Evolutionary conservation across 2,329 filamentous ascomycete species (phyloP), one percentile per base, ranked within the genome.

Genomic region (Stagonosporopsis rhizophila): DNA sequence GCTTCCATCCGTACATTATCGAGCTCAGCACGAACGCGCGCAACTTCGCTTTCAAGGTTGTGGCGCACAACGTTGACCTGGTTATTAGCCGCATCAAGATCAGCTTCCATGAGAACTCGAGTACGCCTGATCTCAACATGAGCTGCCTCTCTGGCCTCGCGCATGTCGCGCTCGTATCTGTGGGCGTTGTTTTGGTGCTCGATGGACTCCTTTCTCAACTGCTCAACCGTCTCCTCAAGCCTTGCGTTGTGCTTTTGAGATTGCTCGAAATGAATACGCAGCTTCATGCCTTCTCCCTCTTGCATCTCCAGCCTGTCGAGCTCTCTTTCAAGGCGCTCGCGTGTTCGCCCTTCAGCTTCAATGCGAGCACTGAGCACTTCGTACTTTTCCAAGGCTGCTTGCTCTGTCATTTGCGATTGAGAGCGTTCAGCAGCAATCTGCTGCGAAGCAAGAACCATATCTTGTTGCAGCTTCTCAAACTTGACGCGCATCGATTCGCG

Each of bases 381-480:
- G 53, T 84, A 82, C 59, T 79, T 81, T 60, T 79, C 78, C 55
- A 79, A 75, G 42, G 84, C 79, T n/a, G 84, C 80, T 55, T 87
- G 81, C 65, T 87, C 85, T 54, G 78, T 89, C 77, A 90, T 89
- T 67, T 87, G 86, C 78, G 90, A 93, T 32, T 85, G 83, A 27
- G 89, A 87, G 71, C 93, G 94, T 71, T 98, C 93, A 67, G 90
- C 87, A 20, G 89, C 87, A 59, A 97, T 87, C 59, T 96, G 89
- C 42, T 87, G 86, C 49, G 91, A 88, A 44, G 92, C 90, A 52
- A 82, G 82, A 28, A 87, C 85, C 89, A 98, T 94, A 66, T 97
- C 92, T 61, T 92, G 86, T 76, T 98, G 93, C 35, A 99, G 81
- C 57, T 87, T 87, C 66, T 94, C 86, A 69, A 97, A 90, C 76